These are phyloP conservation scores for Pseudogymnoascus sp. DNA, from an alignment of 2,329 filamentous ascomycete genomes.

Conservation along the genomic window DNA sequence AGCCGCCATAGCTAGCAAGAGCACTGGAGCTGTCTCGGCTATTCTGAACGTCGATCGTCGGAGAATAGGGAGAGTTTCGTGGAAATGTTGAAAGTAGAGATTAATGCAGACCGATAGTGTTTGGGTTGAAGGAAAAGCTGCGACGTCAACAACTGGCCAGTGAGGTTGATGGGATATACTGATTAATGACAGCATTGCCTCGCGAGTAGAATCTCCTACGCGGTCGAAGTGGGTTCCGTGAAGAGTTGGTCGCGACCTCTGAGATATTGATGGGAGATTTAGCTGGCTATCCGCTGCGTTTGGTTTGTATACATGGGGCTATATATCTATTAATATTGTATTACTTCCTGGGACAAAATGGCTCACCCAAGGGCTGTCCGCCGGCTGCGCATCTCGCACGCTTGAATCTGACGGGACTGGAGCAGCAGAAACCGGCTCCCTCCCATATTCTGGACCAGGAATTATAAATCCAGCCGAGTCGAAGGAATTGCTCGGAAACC, in stretches of 20 bases:
- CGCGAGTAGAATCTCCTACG: slow-evolving; percentile 13
- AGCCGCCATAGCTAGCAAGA: slow-evolving; percentile 12
- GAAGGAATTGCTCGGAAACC: slow-evolving; percentile 9
- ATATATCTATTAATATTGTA: neutral
- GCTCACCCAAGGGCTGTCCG: slow-evolving; percentile 15
- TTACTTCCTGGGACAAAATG: neutral
- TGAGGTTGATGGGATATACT: slow-evolving; percentile 13
- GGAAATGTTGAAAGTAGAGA: slow-evolving; percentile 17
- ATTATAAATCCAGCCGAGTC: neutral
- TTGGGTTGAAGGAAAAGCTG: slow-evolving; percentile 15
- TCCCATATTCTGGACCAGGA: neutral
- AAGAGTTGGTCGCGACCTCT: slow-evolving; percentile 12
- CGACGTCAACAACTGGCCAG: slow-evolving; percentile 14
- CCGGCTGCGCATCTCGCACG: slow-evolving; percentile 12
- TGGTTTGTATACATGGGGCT: slow-evolving; percentile 17
- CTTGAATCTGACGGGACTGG: neutral
- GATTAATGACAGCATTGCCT: slow-evolving; percentile 14
- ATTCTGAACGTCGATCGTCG: slow-evolving; percentile 21
- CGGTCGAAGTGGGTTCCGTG: slow-evolving; percentile 10
- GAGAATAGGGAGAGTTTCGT: slow-evolving; percentile 15
- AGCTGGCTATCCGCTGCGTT: slow-evolving; percentile 14
- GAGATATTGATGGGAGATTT: slow-evolving; percentile 12
- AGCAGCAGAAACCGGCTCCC: neutral
- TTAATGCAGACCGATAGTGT: slow-evolving; percentile 15
- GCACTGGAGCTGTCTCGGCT: neutral